A percentile compares a stretch with the other conserved stretches of the same genome.
These are phyloP conservation scores for Rubia yunnanensis DNA, from an alignment of 257 asterid species.

Conservation along the genomic window DNA sequence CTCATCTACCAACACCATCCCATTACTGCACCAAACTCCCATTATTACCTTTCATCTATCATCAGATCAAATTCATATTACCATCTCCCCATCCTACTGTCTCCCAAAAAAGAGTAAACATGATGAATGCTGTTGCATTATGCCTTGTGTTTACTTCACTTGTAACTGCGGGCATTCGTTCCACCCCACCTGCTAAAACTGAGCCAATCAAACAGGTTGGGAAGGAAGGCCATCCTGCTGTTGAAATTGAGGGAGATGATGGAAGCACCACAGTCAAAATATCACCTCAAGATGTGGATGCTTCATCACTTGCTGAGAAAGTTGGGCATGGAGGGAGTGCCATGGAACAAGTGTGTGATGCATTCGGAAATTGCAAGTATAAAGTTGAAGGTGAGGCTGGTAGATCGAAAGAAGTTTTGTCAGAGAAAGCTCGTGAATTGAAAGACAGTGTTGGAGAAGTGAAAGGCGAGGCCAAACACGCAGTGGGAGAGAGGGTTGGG, in stretches of 20 bases:
- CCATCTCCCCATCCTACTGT: no score
- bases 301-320: background rate
- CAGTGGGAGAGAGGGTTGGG: background rate
- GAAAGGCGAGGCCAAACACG: slow-evolving; percentile 21
- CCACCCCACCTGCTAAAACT: background rate
- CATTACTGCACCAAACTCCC: no score
- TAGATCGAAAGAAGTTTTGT: slow-evolving; percentile 15
- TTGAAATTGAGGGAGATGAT: background rate
- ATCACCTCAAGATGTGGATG: slow-evolving; percentile 18
- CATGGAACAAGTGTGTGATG: slow-evolving; percentile 29
- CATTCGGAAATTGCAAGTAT: slow-evolving; percentile 31
- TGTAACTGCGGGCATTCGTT: no score
- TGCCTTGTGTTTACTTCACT: no score
- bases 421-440: slow-evolving; percentile 20
- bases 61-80: no score
- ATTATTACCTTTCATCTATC: no score
- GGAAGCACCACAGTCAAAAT: background rate
- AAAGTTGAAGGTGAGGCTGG: slow-evolving; percentile 23
- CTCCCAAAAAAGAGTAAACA: no score
- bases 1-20: no score
- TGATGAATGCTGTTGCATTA: no score
- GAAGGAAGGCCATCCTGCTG: no score
- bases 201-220: background rate
- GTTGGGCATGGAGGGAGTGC: slow-evolving; percentile 16
- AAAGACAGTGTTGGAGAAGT: slow-evolving; percentile 24